Conservation (phyloP, 495 filamentous ascomycete species). For the Saxispiralis lemnorum region DNA sequence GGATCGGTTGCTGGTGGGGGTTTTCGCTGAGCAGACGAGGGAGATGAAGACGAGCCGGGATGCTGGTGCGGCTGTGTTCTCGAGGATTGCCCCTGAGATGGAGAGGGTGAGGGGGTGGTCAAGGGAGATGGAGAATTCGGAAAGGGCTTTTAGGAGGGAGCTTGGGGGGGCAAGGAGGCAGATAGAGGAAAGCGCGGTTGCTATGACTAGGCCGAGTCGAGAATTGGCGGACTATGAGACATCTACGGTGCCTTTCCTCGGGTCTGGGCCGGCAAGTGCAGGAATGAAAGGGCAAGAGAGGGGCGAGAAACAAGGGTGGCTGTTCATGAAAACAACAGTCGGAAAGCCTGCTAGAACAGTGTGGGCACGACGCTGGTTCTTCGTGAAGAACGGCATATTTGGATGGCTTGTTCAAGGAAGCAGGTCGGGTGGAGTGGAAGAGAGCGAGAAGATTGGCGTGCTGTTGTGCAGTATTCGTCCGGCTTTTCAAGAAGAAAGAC, state of each 20-base stretch:
- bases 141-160: slow-evolving; percentile 61
- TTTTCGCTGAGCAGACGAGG: slow-evolving; percentile 72
- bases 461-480: slow-evolving; percentile 81
- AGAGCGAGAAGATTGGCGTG: slow-evolving; percentile 90
- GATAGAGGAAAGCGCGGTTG: slow-evolving; percentile 62
- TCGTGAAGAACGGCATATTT: slow-evolving; percentile 85
- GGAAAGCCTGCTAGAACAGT: slow-evolving; percentile 74
- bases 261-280: slow-evolving; percentile 47
- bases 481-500: slow-evolving; percentile 76
- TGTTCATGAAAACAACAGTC: slow-evolving; percentile 63
- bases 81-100: slow-evolving; percentile 56
- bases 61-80: slow-evolving; percentile 36
- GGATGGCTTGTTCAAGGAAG: slow-evolving; percentile 82
- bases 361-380: slow-evolving; percentile 89
- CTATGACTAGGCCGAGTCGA: slow-evolving; percentile 56
- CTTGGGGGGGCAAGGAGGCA: slow-evolving; percentile 60
- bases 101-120: slow-evolving; percentile 83
- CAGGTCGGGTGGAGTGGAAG: slow-evolving; percentile 72
- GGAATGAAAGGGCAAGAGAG: slow-evolving; percentile 24
- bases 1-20: slow-evolving; percentile 65
- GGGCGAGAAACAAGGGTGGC: slow-evolving; percentile 78
- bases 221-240: slow-evolving; percentile 86
- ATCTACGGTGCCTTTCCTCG: slow-evolving; percentile 70
- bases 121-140: slow-evolving; percentile 74
- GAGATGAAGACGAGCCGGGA: slow-evolving; percentile 57